Conservation (phyloP, 768 basidiomycete genomes). For the Terana coerulea region DNA sequence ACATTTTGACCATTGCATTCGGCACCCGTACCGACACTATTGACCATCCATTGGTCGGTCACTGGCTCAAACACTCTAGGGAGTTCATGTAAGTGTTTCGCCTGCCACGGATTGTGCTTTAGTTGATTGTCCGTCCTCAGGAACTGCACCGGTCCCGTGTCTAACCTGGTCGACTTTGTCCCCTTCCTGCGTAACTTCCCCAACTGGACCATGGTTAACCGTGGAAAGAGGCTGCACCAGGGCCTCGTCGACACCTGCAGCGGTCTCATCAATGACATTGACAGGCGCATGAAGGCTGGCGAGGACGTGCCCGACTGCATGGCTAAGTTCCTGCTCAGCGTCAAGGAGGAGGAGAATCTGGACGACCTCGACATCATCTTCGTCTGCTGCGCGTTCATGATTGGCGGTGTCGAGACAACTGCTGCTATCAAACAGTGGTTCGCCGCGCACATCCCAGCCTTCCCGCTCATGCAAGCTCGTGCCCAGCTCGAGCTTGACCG, state of each 20-base stretch:
- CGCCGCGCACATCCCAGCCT: slow-evolving; percentile 17
- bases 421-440: slow-evolving; percentile 33
- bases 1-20: slow-evolving; percentile 43
- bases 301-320: slow-evolving; percentile 41
- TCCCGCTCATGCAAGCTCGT: slow-evolving; percentile 21
- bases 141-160: slow-evolving; percentile 41
- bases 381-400: slow-evolving; percentile 39
- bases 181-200: slow-evolving; percentile 38
- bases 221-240: slow-evolving; percentile 37
- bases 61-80: slow-evolving; percentile 34
- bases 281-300: slow-evolving; percentile 32
- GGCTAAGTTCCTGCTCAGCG: slow-evolving; percentile 33
- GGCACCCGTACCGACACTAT: slow-evolving; percentile 38
- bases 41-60: slow-evolving; percentile 34
- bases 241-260: slow-evolving; percentile 37
- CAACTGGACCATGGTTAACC: slow-evolving; percentile 29
- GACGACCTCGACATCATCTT: slow-evolving; percentile 38
- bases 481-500: slow-evolving; percentile 28
- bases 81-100: slow-evolving; percentile 36
- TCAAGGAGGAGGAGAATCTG: slow-evolving; percentile 28
- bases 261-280: slow-evolving; percentile 35
- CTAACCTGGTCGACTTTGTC: slow-evolving; percentile 44
- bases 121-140: slow-evolving; percentile 16
- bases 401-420: slow-evolving; percentile 44
- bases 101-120: neutral